Evolutionary conservation across 2,329 filamentous ascomycete genomes (phyloP).

Genomic region (Alternaria gansuensis): DNA sequence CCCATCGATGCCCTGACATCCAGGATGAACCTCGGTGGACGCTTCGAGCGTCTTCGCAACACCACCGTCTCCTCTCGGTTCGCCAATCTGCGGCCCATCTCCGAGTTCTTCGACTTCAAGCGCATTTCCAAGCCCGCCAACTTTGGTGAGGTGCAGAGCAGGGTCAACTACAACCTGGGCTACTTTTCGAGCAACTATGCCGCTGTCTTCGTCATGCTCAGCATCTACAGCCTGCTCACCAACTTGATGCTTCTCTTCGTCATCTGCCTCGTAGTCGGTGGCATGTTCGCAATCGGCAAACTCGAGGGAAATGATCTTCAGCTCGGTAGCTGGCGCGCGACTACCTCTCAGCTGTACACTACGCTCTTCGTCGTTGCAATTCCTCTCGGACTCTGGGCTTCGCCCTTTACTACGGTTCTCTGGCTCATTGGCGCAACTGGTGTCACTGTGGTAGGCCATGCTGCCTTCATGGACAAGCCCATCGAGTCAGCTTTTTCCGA

Average conservation of each 20-base stretch:
- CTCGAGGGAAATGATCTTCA: slow-evolving; percentile 89
- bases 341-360: slow-evolving; percentile 93
- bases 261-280: slow-evolving; percentile 84
- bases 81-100: slow-evolving; percentile 87
- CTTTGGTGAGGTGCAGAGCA: slow-evolving; percentile 87
- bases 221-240: slow-evolving; percentile 92
- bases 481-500: slow-evolving; percentile 99
- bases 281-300: slow-evolving; percentile 91
- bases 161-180: slow-evolving; percentile 95
- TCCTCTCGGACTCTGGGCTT: slow-evolving; percentile 84
- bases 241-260: slow-evolving; percentile 89
- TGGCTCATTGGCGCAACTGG: slow-evolving; percentile 97
- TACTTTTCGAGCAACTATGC: slow-evolving; percentile 99
- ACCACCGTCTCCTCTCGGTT: slow-evolving; percentile 84
- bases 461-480: slow-evolving; percentile 94
- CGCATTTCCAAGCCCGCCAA: slow-evolving; percentile 92
- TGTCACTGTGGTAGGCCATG: slow-evolving; percentile 93
- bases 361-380: slow-evolving; percentile 82
- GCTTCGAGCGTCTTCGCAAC: slow-evolving; percentile 82
- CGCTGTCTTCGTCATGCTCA: slow-evolving; percentile 91
- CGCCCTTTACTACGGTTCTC: slow-evolving; percentile 82
- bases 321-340: slow-evolving; percentile 81
- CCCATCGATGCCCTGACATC: slow-evolving; percentile 91
- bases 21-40: slow-evolving; percentile 83
- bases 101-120: slow-evolving; percentile 96